Conservation (phyloP, 2,329 filamentous ascomycete species). For the Ascochyta pisi region DNA sequence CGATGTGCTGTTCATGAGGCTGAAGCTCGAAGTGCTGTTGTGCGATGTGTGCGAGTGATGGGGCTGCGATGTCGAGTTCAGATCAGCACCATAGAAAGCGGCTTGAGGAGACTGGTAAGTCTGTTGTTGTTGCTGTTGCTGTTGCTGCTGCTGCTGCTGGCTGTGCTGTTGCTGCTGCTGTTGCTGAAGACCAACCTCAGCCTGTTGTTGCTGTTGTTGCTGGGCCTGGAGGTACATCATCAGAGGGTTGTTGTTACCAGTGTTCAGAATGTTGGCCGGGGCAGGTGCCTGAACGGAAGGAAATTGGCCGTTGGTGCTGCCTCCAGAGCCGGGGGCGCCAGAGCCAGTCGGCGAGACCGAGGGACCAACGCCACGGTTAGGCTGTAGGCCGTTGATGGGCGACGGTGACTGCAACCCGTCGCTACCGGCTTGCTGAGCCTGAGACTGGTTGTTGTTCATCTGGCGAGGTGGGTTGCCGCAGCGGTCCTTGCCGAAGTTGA, state of each 20-base stretch:
- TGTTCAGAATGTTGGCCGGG: conserved; percentile 78
- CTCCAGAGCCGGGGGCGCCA: conserved; percentile 62
- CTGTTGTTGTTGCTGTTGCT: conserved; percentile 53
- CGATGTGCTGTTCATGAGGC: conserved; percentile 54
- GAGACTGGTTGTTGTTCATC: conserved; percentile 66
- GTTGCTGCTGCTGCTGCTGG: conserved; percentile 37
- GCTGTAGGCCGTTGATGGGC: conserved; percentile 64
- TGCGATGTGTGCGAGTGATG: conserved; percentile 66
- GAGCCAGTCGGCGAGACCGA: conserved; percentile 68
- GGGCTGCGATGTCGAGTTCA: conserved; percentile 67
- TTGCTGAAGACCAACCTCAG: conserved; percentile 46
- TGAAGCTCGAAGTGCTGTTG: conserved; percentile 60
- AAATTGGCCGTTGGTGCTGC: conserved; percentile 62
- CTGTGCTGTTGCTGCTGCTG: conserved; percentile 36
- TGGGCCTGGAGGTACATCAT: conserved; percentile 89
- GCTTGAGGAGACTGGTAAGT: conserved; percentile 78
- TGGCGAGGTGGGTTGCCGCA: conserved; percentile 96
- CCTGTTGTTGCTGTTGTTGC: conserved; percentile 54
- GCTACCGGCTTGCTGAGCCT: conserved; percentile 71
- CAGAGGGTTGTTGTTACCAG: conserved; percentile 81
- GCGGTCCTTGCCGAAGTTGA: conserved; percentile 98
- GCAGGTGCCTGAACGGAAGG: conserved; percentile 68
- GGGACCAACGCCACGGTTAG: conserved; percentile 59
- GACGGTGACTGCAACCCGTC: conserved; percentile 64
- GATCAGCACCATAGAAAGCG: conserved; percentile 74